Evolutionary conservation across 2,329 filamentous ascomycete species (phyloP).

Genomic region (Sporothrix luriei): DNA sequence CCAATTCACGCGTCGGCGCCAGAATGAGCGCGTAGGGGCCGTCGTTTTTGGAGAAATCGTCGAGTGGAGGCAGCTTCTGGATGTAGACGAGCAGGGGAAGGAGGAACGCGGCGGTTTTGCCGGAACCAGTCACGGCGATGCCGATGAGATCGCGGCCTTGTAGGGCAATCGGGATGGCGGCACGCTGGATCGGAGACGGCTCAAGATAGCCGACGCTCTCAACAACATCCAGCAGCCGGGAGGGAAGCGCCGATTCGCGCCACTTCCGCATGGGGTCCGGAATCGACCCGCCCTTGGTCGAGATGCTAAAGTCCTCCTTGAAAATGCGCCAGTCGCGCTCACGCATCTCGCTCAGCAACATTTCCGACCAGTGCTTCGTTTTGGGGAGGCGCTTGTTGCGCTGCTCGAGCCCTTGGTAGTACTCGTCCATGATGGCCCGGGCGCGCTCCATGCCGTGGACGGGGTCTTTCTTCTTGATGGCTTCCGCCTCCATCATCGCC

Average conservation of each 20-base stretch:
- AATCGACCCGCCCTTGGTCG: conserved; percentile 86
- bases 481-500: conserved; percentile 33
- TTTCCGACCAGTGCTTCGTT: conserved; percentile 95
- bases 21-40: conserved; percentile 97
- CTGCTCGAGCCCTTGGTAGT: conserved; percentile 73
- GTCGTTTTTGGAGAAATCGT: conserved; percentile 85
- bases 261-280: conserved; percentile 97
- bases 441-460: conserved; percentile 78
- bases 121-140: conserved; percentile 95
- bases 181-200: conserved; percentile 87
- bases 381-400: conserved; percentile 68
- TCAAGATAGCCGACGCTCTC: conserved; percentile 86
- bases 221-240: conserved; percentile 77
- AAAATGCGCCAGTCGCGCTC: conserved; percentile 99
- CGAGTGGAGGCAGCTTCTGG: conserved; percentile 80
- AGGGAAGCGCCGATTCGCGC: conserved; percentile 80
- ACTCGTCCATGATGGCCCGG: conserved; percentile 80
- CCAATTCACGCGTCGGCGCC: conserved; percentile 93
- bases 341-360: conserved; percentile 88
- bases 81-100: conserved; percentile 94
- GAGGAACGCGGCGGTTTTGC: conserved; percentile 95
- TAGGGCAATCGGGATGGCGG: conserved; percentile 91
- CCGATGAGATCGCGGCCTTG: conserved; percentile 95
- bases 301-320: conserved; percentile 98
- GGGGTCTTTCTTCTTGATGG: conserved; percentile 63